These are phyloP conservation scores for Cystoderma amianthinum DNA, from an alignment of 768 basidiomycete species.

Conservation along the genomic window DNA sequence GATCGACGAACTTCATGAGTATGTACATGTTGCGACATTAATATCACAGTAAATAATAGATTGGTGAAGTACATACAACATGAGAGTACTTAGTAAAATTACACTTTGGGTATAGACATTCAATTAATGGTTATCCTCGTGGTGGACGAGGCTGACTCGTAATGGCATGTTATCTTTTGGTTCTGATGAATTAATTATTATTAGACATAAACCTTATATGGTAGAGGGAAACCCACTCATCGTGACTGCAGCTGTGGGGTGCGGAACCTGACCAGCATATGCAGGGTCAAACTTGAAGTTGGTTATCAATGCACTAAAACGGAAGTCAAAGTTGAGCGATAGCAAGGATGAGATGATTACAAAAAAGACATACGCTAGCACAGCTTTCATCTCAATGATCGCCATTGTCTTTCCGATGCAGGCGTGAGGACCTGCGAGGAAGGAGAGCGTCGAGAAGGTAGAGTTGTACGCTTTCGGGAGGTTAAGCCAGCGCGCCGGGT, in stretches of 20 bases:
- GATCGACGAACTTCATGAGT: too few relatives aligned
- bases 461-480: slow-evolving; percentile 27
- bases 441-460: slow-evolving; percentile 29
- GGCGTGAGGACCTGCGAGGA: slow-evolving; percentile 36
- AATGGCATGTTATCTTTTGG: slow-evolving; percentile 30
- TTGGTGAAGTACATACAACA: too few relatives aligned
- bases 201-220: background rate
- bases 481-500: slow-evolving; percentile 38
- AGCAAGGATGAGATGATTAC: background rate
- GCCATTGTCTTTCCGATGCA: slow-evolving; percentile 45
- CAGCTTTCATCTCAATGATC: slow-evolving; percentile 40
- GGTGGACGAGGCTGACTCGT: too few relatives aligned
- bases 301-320: slow-evolving; percentile 24
- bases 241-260: slow-evolving; percentile 32
- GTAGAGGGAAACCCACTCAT: slow-evolving; percentile 28
- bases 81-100: too few relatives aligned
- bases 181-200: slow-evolving; percentile 11
- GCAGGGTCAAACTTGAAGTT: slow-evolving; percentile 35
- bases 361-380: slow-evolving; percentile 24
- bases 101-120: too few relatives aligned
- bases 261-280: slow-evolving; percentile 27
- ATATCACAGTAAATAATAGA: too few relatives aligned
- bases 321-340: background rate
- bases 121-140: too few relatives aligned
- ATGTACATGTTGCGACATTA: too few relatives aligned